Percentiles rank a stretch among this genome's conserved stretches.
These are phyloP conservation scores for Coleophoma cylindrospora DNA, from an alignment of 2,329 filamentous ascomycete species.

Conservation along the genomic window DNA sequence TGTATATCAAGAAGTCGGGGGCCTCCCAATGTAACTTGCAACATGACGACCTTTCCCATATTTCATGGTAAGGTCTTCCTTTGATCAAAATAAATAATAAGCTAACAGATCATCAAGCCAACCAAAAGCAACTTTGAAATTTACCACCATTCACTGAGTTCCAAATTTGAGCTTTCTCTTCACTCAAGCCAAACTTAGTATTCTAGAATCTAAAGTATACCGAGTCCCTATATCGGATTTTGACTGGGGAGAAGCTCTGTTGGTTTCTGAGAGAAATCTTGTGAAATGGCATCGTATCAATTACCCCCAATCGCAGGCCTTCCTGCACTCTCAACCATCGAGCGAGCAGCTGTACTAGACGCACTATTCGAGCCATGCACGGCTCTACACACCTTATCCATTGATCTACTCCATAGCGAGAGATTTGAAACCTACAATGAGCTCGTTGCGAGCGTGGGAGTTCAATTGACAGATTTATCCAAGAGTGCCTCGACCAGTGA, in stretches of 20 bases:
- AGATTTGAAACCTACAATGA: constrained; percentile 62
- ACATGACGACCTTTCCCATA: background rate
- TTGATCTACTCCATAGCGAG: constrained; percentile 58
- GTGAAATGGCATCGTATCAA: constrained; percentile 18
- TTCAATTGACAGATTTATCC: constrained; percentile 56
- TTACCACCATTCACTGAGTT: too few relatives aligned
- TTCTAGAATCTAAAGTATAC: too few relatives aligned
- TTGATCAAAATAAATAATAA: too few relatives aligned
- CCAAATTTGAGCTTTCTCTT: too few relatives aligned
- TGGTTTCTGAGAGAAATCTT: background rate
- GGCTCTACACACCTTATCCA: constrained; percentile 66
- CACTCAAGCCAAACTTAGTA: too few relatives aligned
- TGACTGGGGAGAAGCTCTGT: too few relatives aligned
- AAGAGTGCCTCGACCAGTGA: constrained; percentile 44
- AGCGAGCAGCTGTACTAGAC: constrained; percentile 60
- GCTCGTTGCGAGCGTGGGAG: constrained; percentile 62
- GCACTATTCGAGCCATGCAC: constrained; percentile 79
- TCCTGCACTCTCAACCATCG: constrained; percentile 45
- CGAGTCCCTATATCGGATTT: too few relatives aligned
- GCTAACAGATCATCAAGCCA: too few relatives aligned
- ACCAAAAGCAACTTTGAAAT: too few relatives aligned
- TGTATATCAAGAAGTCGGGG: background rate
- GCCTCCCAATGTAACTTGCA: background rate
- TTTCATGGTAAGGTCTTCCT: background rate
- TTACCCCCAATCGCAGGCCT: constrained; percentile 58